A percentile compares a stretch with the other conserved stretches of the same genome.
These are phyloP conservation scores for Urochloa ruziziensis DNA, from an alignment of 176 grass and related monocot genomes.

Conservation along the genomic window DNA sequence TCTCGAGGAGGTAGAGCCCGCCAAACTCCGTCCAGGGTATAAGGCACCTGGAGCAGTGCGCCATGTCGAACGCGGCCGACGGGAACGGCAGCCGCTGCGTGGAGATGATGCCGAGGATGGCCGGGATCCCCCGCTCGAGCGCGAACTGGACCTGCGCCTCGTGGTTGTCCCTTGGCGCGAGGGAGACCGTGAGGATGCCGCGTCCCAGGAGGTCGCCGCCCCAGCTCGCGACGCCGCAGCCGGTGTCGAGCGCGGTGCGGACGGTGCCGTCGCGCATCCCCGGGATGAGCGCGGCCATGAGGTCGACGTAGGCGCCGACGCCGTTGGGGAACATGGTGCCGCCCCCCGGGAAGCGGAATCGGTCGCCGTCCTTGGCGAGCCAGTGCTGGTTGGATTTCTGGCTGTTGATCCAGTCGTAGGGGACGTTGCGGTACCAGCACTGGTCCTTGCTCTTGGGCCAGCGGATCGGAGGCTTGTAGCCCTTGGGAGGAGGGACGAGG, in stretches of 20 bases:
- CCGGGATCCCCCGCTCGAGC: conserved; percentile 94
- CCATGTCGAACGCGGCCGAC: conserved; percentile 75
- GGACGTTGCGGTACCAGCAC: conserved; percentile 99
- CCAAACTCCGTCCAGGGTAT: conserved; percentile 91
- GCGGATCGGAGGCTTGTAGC: conserved; percentile 86
- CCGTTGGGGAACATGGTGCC: conserved; percentile 99
- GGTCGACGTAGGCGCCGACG: conserved; percentile 72
- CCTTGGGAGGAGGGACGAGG: conserved; percentile 75
- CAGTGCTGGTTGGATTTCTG: conserved; percentile 99
- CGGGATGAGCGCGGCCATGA: conserved; percentile 64
- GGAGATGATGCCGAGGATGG: conserved; percentile 89
- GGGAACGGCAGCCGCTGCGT: conserved; percentile 92
- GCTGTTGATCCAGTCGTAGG: conserved; percentile 99
- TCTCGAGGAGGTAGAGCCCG: conserved; percentile 86
- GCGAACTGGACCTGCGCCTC: conserved; percentile 99
- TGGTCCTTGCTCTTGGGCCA: conserved; percentile 98
- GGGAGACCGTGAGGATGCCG: conserved; percentile 73
- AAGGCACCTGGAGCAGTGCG: conserved; percentile 89
- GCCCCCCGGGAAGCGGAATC: conserved; percentile 85
- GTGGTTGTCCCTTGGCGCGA: conserved; percentile 91
- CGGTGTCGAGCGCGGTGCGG: conserved; percentile 85
- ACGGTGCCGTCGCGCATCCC: conserved; percentile 84
- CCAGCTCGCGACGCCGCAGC: conserved; percentile 95
- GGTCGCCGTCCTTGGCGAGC: conserved; percentile 85
- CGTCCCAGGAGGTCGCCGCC: conserved; percentile 82